These are phyloP conservation scores for Cornus florida DNA, from an alignment of 148 eudicot species.

Conservation along the genomic window DNA sequence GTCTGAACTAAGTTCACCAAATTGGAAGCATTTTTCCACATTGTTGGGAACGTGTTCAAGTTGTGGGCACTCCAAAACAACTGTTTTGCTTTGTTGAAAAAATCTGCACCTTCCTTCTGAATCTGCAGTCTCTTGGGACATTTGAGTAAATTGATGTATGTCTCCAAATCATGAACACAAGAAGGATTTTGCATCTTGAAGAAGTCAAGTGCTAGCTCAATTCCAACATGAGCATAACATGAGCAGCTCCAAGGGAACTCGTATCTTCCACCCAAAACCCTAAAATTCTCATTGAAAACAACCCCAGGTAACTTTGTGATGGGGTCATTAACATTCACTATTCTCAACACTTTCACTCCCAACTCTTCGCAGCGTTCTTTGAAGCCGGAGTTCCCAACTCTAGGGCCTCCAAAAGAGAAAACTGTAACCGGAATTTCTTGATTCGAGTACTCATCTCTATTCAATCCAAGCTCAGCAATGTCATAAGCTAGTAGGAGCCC, in stretches of 20 bases:
- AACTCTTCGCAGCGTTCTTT: conserved; percentile 41
- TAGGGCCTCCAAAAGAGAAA: conserved; percentile 43
- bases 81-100: conserved; percentile 20
- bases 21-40: conserved; percentile 25
- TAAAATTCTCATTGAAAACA: conserved; percentile 35
- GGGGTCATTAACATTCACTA: conserved; percentile 40
- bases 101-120: conserved; percentile 8
- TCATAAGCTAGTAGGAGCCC: conserved; percentile 41
- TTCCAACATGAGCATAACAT: conserved; percentile 48
- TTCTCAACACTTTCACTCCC: conserved; percentile 36
- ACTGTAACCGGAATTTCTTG: conserved; percentile 30
- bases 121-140: conserved; percentile 15
- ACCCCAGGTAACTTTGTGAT: conserved; percentile 43
- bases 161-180: conserved; percentile 42
- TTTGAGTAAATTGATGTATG: conserved; percentile 29
- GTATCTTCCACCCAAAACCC: conserved; percentile 20
- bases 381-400: conserved; percentile 39
- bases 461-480: conserved; percentile 35
- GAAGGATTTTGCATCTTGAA: conserved; percentile 37
- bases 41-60: conserved; percentile 7
- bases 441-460: not conserved
- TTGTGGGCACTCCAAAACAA: conserved; percentile 12
- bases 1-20: conserved; percentile 23
- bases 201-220: conserved; percentile 35
- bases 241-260: conserved; percentile 32